phyloP scores from a whole-genome alignment of 116 monocot species.

The Phalaenopsis hybrid region DNA sequence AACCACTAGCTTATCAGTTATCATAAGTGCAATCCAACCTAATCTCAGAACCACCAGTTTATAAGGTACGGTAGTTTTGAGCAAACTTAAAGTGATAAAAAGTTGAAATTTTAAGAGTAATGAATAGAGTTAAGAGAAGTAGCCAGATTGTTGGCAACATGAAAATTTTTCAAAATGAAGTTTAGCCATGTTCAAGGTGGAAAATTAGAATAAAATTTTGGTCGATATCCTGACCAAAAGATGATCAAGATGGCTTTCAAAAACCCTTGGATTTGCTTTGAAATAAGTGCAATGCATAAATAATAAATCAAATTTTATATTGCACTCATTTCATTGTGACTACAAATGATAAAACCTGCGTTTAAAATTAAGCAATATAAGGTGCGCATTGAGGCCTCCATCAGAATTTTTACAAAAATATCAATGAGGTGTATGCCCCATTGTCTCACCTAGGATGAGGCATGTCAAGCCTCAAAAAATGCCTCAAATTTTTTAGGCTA shows the following conservation, averaged over 20 bases:
- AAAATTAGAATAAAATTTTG: neutral
- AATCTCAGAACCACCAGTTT: neutral
- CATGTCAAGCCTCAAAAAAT: no score
- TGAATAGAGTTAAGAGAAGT: neutral
- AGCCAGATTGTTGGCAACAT: neutral
- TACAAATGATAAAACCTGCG: no score
- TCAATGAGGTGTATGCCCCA: no score
- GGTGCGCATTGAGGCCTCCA: no score
- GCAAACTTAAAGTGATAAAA: neutral
- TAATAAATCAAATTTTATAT: neutral
- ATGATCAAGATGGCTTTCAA: no score
- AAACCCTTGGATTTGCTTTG: neutral
- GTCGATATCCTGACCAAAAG: no score
- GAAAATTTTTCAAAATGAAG: neutral
- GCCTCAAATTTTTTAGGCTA: no score
- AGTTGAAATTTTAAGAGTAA: neutral
- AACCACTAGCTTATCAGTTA: neutral
- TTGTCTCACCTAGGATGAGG: no score
- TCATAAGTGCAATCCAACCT: neutral
- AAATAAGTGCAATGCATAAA: neutral
- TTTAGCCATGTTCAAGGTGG: neutral
- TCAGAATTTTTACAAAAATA: no score
- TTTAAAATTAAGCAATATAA: no score
- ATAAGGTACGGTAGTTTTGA: neutral
- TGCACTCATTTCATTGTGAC: no score